Conservation (phyloP, 306 rosid species). For the Begonia loranthoides region DNA sequence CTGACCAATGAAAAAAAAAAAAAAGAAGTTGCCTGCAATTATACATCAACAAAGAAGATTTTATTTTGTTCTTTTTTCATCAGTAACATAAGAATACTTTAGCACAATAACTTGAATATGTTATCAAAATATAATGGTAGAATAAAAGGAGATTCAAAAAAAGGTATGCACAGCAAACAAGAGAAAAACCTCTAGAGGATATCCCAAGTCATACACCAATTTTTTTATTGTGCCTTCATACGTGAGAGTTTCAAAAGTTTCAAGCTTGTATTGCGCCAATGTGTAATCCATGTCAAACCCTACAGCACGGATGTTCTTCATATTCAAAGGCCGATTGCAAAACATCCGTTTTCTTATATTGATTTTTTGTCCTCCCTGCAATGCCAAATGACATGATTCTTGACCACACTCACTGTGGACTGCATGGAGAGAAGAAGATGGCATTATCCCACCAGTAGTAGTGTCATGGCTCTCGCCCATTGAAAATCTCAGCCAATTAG, state of each 20-base stretch:
- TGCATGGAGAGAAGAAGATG: constrained; percentile 12
- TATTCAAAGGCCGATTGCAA: constrained; percentile 87
- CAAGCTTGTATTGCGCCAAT: constrained; percentile 90
- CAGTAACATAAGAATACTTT: too few relatives aligned
- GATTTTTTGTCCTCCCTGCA: constrained; percentile 33
- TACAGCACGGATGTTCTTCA: constrained; percentile 91
- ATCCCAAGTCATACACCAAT: constrained; percentile 78
- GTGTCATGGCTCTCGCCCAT: constrained; percentile 38
- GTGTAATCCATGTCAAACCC: constrained; percentile 99
- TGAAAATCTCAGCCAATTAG: constrained; percentile 26
- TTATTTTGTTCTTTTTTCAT: too few relatives aligned
- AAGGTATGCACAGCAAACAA: constrained; percentile 2
- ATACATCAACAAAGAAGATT: too few relatives aligned
- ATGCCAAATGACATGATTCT: constrained; percentile 50
- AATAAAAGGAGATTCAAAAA: not conserved
- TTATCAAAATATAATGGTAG: not conserved
- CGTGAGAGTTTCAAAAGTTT: constrained; percentile 92
- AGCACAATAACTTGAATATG: too few relatives aligned
- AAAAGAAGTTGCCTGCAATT: not conserved
- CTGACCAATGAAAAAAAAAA: not conserved
- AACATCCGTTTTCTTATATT: constrained; percentile 69
- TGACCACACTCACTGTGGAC: constrained; percentile 15
- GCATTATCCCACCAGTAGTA: constrained; percentile 21
- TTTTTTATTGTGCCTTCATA: constrained; percentile 85
- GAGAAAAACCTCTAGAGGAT: constrained; percentile 63